Percentiles rank a stretch among this genome's conserved stretches.
Conservation (phyloP, 108 stramenopile species). For the Cylindrotheca fusiformis region DNA sequence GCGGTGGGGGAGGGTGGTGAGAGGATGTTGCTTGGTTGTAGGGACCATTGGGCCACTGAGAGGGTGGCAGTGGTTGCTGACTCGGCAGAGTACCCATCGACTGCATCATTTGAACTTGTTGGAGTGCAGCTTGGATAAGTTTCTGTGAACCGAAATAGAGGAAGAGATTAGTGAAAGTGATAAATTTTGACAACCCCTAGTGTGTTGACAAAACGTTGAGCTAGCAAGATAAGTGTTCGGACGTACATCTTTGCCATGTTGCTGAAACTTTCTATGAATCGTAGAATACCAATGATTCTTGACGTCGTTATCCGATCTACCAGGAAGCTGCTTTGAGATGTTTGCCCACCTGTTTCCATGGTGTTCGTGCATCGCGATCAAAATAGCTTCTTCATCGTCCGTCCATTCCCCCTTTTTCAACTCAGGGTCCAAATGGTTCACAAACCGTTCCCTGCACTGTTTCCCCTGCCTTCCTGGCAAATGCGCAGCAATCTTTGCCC, state of each 20-base stretch:
- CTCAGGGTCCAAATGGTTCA: slow-evolving; percentile 92
- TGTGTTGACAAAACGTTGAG: no score
- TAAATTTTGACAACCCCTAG: no score
- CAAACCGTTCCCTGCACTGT: slow-evolving; percentile 98
- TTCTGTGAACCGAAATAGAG: slow-evolving; percentile 36
- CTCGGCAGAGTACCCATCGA: slow-evolving; percentile 47
- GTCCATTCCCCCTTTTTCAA: slow-evolving; percentile 95
- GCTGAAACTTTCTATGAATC: slow-evolving; percentile 77
- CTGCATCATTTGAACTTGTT: slow-evolving; percentile 74
- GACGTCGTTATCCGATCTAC: slow-evolving; percentile 95
- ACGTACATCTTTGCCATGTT: slow-evolving; percentile 79
- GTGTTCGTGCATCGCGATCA: slow-evolving; percentile 82
- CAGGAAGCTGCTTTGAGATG: slow-evolving; percentile 92
- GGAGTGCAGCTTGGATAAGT: slow-evolving; percentile 66
- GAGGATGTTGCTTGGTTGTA: slow-evolving; percentile 45
- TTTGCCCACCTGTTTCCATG: slow-evolving; percentile 88
- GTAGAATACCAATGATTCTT: slow-evolving; percentile 96
- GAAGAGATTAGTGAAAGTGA: no score
- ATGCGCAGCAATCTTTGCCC: slow-evolving; percentile 89
- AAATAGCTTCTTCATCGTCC: slow-evolving; percentile 89
- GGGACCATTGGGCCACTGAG: slow-evolving; percentile 37
- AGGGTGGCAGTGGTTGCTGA: slow-evolving; percentile 33
- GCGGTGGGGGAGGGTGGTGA: slow-evolving; percentile 26
- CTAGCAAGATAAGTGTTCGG: neutral
- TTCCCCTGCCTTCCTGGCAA: slow-evolving; percentile 98